Percentiles rank a stretch among this genome's conserved stretches.
These are phyloP conservation scores for Arthrocladium fulminans DNA, from an alignment of 2,329 filamentous ascomycete genomes.

Conservation along the genomic window DNA sequence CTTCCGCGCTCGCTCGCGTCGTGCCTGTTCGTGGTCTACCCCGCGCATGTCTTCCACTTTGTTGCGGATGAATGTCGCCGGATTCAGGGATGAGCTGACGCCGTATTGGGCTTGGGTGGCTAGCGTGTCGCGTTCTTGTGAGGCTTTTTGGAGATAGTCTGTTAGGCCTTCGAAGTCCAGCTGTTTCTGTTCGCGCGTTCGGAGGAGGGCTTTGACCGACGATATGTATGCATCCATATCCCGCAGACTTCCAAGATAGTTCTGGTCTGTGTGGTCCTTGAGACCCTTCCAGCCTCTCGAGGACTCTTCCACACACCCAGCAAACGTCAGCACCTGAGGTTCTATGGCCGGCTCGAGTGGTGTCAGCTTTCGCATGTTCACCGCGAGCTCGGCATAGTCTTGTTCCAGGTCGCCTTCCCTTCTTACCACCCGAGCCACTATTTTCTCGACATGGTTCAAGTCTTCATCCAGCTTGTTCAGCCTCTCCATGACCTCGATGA, in stretches of 20 bases:
- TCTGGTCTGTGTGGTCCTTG: slow-evolving; percentile 86
- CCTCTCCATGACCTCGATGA: slow-evolving; percentile 86
- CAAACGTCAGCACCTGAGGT: slow-evolving; percentile 72
- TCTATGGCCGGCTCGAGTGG: slow-evolving; percentile 82
- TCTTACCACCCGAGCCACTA: slow-evolving; percentile 81
- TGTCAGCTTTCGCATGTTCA: slow-evolving; percentile 90
- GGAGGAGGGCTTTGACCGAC: slow-evolving; percentile 79
- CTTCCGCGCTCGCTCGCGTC: slow-evolving; percentile 78
- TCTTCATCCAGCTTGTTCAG: slow-evolving; percentile 93
- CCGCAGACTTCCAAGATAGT: slow-evolving; percentile 82
- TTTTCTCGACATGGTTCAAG: slow-evolving; percentile 84
- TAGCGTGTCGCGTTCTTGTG: slow-evolving; percentile 73
- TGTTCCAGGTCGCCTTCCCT: slow-evolving; percentile 78
- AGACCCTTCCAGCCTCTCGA: slow-evolving; percentile 68
- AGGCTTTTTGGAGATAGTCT: slow-evolving; percentile 89
- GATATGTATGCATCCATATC: slow-evolving; percentile 93
- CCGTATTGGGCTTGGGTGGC: slow-evolving; percentile 54
- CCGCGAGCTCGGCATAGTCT: slow-evolving; percentile 81
- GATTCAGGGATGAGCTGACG: slow-evolving; percentile 52
- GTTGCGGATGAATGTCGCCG: slow-evolving; percentile 76
- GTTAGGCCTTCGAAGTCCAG: slow-evolving; percentile 94
- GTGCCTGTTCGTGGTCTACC: slow-evolving; percentile 87
- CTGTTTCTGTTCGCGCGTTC: slow-evolving; percentile 92
- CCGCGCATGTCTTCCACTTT: slow-evolving; percentile 96
- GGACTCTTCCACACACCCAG: slow-evolving; percentile 75